Conservation (phyloP, 768 basidiomycete genomes). For the Agaricus subrufescens region DNA sequence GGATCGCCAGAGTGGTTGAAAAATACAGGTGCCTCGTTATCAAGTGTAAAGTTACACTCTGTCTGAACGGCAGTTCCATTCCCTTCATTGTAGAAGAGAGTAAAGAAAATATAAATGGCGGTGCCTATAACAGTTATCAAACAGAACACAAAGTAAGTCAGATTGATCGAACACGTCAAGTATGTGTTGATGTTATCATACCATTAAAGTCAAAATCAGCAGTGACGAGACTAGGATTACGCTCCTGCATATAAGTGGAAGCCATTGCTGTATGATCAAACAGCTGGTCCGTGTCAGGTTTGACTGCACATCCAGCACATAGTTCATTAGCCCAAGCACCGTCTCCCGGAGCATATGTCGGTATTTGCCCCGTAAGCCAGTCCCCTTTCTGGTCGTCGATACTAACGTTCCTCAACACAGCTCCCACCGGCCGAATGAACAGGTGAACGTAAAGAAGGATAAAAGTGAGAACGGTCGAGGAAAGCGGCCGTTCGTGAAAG, state of each 20-base stretch:
- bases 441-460: neutral
- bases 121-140: constrained; percentile 20
- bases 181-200: constrained; percentile 1
- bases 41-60: constrained; percentile 20
- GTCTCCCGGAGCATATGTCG: constrained; percentile 20
- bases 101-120: constrained; percentile 34
- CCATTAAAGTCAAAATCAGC: constrained; percentile 25
- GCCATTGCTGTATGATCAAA: constrained; percentile 27
- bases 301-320: constrained; percentile 20
- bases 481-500: neutral
- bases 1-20: constrained; percentile 17
- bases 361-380: constrained; percentile 18
- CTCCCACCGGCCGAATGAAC: neutral
- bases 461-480: neutral
- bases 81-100: constrained; percentile 29
- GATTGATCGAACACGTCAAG: neutral
- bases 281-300: constrained; percentile 16
- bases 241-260: constrained; percentile 23
- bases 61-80: constrained; percentile 15
- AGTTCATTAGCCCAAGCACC: constrained; percentile 20
- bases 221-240: constrained; percentile 13
- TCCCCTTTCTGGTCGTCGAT: constrained; percentile 34
- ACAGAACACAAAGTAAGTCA: neutral
- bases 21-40: constrained; percentile 9
- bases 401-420: constrained; percentile 19